A percentile compares a stretch with the other conserved stretches of the same genome.
These are phyloP conservation scores for Ogataea corticis DNA, from an alignment of 805 yeast genomes.

Conservation along the genomic window DNA sequence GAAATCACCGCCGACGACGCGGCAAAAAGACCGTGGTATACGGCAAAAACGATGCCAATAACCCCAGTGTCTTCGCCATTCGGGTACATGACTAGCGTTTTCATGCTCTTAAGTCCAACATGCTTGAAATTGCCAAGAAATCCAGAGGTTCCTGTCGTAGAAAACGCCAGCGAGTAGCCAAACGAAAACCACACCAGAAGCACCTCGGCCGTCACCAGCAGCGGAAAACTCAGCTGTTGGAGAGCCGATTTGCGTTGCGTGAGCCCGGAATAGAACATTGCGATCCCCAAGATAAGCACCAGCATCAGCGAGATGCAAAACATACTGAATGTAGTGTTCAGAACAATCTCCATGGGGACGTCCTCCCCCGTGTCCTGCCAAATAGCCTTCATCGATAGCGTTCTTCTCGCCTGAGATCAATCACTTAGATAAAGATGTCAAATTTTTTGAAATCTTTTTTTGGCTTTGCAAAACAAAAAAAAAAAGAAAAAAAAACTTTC, in stretches of 20 bases:
- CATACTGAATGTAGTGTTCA: constrained; percentile 41
- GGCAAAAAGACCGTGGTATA: constrained; percentile 81
- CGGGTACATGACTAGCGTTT: constrained; percentile 12
- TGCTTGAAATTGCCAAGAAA: constrained; percentile 77
- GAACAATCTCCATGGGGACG: not conserved
- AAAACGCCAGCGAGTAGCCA: constrained; percentile 85
- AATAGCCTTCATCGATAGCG: not conserved
- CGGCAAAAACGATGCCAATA: constrained; percentile 69
- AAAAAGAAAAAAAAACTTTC: constrained; percentile 1
- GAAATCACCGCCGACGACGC: constrained; percentile 81
- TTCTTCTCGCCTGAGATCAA: no score
- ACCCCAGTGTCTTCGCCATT: constrained; percentile 22
- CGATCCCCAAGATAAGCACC: constrained; percentile 86
- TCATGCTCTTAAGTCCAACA: constrained; percentile 70
- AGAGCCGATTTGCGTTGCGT: constrained; percentile 80
- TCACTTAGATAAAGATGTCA: no score
- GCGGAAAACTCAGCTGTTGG: constrained; percentile 72
- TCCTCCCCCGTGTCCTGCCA: not conserved
- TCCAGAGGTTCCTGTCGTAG: constrained; percentile 58
- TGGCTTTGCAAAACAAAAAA: not conserved
- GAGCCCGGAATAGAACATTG: constrained; percentile 80
- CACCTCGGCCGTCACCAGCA: constrained; percentile 67
- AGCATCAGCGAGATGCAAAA: constrained; percentile 61
- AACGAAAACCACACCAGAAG: constrained; percentile 87
- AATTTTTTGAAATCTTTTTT: no score